Conservation (phyloP, 176 grass and related monocot genomes). For the Leersia perrieri region DNA sequence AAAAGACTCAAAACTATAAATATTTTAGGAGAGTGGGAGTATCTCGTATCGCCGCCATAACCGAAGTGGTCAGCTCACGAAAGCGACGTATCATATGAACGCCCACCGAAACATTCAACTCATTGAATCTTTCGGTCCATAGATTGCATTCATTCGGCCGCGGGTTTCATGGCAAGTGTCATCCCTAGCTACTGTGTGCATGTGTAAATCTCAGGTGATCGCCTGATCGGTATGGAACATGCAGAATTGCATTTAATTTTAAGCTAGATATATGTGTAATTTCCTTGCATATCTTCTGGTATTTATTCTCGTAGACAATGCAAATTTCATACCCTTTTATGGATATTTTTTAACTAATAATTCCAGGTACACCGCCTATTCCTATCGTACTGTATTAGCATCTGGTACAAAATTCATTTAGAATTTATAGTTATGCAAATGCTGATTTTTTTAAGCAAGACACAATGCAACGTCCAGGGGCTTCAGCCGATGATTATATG, state of each 20-base stretch:
- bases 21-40: too few species aligned
- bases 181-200: neutral
- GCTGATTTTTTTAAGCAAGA: neutral
- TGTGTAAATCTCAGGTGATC: neutral
- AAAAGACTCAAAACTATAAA: too few species aligned
- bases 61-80: constrained; percentile 2
- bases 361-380: neutral
- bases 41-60: neutral
- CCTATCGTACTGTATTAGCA: neutral
- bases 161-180: constrained; percentile 29
- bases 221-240: neutral
- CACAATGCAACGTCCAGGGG: neutral
- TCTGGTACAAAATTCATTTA: neutral
- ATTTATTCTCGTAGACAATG: neutral
- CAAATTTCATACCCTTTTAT: neutral
- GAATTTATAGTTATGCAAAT: neutral
- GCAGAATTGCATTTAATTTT: neutral
- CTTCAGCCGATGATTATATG: neutral
- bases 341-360: too few species aligned
- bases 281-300: neutral
- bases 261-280: neutral
- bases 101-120: constrained; percentile 1
- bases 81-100: neutral
- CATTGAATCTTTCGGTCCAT: neutral
- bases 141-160: neutral